Base-by-base conservation (phyloP, 192 early-diverging fungal species). In the Dissophora ornata region DNA sequence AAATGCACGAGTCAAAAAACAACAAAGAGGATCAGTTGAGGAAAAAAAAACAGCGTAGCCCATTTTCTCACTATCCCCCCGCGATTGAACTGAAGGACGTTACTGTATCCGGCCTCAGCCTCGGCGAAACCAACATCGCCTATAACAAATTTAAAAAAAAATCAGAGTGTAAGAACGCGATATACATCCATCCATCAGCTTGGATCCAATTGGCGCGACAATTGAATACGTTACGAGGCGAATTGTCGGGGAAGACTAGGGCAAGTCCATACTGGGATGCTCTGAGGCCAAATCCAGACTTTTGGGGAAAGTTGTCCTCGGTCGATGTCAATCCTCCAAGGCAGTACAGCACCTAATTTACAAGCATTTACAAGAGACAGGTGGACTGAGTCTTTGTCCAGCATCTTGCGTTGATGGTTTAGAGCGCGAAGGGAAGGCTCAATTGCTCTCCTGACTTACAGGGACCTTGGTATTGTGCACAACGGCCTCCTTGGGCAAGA, bases 291-390 rank as follows among this genome's bases (percentile, higher is more conserved):
- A 93, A 92, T 6, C 94, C 92, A 60, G 88, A 87, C 79, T 97
- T 97, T 67, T 89, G 89, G 53, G 93, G 74, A 83, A 96, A 95
- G 84, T 97, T 97, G 81, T 97, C 96, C 50, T 93, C 90, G 45
- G 82, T 91, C 69, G 91, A 90, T 0, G 92, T 92, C 50, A 96
- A 83, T n/a, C 95, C 95, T 16, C 92, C 88, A 3, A 96, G 82
- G 59, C 86, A 96, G 78, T 90, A 91, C 6, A 96, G 57, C 22
- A 79, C 84, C 26, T 88, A 87, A 4, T 81, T 54, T 11, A 50
- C 12, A 13, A 38, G n/a, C n/a, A n/a, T 30, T 58, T 34, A 10
- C 11, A 53, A 15, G n/a, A 38, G 36, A 38, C 36, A 38, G 13
- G 36, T 38, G 36, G n/a, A n/a, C n/a, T n/a, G n/a, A n/a, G n/a